Evolutionary conservation across 139 green algal species (phyloP).

Genomic region (Desmodesmus armatus): DNA sequence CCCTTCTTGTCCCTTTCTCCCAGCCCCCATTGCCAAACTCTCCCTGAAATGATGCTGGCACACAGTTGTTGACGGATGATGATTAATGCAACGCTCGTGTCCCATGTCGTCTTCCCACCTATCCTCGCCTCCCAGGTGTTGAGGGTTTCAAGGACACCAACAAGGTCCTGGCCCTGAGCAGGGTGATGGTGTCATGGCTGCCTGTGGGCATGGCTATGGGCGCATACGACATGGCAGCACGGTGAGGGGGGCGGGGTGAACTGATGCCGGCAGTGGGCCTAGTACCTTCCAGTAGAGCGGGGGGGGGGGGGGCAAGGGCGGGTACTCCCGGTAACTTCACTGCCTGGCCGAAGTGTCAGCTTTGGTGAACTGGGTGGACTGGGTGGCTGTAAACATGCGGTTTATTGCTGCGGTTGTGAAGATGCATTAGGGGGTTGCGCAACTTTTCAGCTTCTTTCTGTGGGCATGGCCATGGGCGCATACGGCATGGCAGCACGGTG

Average conservation of each 20-base stretch:
- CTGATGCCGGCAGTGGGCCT: background rate
- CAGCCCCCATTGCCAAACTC: too few relatives aligned
- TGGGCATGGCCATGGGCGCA: conserved; percentile 90
- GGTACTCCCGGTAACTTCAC: too few relatives aligned
- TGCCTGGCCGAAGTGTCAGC: too few relatives aligned
- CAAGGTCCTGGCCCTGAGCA: conserved; percentile 89
- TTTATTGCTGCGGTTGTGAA: too few relatives aligned
- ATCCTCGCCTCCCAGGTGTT: conserved; percentile 83
- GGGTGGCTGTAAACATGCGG: too few relatives aligned
- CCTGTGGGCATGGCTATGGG: conserved; percentile 92
- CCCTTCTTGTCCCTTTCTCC: too few relatives aligned
- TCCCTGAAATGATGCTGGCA: too few relatives aligned
- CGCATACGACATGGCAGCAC: conserved; percentile 90
- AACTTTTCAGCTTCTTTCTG: conserved; percentile 67
- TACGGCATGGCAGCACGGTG: conserved; percentile 90
- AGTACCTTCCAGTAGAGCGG: background rate
- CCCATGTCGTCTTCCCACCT: conserved; percentile 87
- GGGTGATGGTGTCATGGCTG: conserved; percentile 97
- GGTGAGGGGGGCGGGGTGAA: conserved; percentile 44
- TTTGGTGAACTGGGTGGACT: too few relatives aligned
- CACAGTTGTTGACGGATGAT: too few relatives aligned
- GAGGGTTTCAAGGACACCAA: conserved; percentile 81
- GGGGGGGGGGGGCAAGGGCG: background rate
- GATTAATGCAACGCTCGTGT: too few relatives aligned
- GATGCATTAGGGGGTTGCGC: background rate